Base-by-base conservation (phyloP, 2,329 filamentous ascomycete species). In the Diplodia corticola region DNA sequence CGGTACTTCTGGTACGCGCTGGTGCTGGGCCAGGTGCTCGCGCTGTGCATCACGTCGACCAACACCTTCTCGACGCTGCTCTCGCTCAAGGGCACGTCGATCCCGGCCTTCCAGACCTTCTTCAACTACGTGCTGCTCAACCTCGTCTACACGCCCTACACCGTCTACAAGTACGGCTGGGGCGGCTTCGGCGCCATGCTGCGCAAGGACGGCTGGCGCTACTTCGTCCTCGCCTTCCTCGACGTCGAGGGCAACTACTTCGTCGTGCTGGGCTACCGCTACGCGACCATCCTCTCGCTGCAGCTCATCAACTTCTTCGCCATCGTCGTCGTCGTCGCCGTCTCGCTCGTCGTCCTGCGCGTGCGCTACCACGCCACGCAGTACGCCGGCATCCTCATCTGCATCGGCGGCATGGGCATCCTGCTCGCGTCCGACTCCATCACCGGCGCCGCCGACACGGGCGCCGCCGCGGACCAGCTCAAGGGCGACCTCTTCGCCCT, bases 261-360 rank as follows among this genome's bases (percentile, higher is more conserved):
- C 77, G 93, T 93, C 73, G 94, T 99, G 60, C 85, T 97, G 59
- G 95, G 94, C 5, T 99, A 98, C 82, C 86, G 90, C 67, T 89
- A 96, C 83, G 97, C 94, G 64, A 97, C 93, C 73, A 90, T 97
- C 72, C 85, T 98, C 57, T 95, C 91, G 22, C 93, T 93, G 17
- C 93, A 98, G 83, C 86, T 99, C 63, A 92, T 99, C 81, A 97
- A 97, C 84, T 98, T 98, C 82, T 98, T 94, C 94, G 91, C 93
- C 72, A 98, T 99, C 71, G 91, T 96, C 60, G 89, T 94, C 69
- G 95, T 99, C 24, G 92, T 98, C 22, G 75, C 91, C 68, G 81
- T 97, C 70, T 97, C 92, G 30, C 93, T 96, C 80, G 70, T 89
- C 69, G 83, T 97, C 72, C 86, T 99, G 67, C 86, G 85, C 71